Conservation (phyloP, 2,329 filamentous ascomycete genomes). For the Colletotrichum sp. region DNA sequence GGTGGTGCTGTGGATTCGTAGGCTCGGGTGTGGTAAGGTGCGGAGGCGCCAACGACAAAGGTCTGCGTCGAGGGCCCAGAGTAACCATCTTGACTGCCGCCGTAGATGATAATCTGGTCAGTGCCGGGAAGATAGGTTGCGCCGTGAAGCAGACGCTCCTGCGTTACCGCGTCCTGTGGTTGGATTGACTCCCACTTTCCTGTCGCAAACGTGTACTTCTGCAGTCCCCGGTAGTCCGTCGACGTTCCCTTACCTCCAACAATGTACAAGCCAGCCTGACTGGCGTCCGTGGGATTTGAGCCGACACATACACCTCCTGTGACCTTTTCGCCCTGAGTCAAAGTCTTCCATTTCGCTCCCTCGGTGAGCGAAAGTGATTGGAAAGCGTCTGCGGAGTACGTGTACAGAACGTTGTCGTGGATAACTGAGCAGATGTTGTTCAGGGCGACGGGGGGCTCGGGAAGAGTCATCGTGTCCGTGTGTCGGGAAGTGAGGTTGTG, state of each 20-base stretch:
- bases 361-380: conserved; percentile 72
- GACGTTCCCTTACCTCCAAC: conserved; percentile 72
- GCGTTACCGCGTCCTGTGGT: conserved; percentile 55
- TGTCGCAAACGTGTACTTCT: conserved; percentile 65
- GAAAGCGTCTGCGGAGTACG: conserved; percentile 78
- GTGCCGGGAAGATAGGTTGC: conserved; percentile 75
- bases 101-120: conserved; percentile 80
- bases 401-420: conserved; percentile 82
- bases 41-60: conserved; percentile 71
- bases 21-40: conserved; percentile 68
- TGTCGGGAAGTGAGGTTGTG: background rate
- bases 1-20: conserved; percentile 66
- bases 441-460: conserved; percentile 72
- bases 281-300: conserved; percentile 63
- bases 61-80: conserved; percentile 71
- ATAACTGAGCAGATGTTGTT: conserved; percentile 83
- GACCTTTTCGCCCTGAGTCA: conserved; percentile 72
- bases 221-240: conserved; percentile 73
- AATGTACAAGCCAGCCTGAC: conserved; percentile 73
- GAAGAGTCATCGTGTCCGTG: conserved; percentile 67
- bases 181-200: conserved; percentile 56
- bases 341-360: conserved; percentile 73
- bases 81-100: conserved; percentile 70
- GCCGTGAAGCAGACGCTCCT: conserved; percentile 77
- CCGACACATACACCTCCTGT: conserved; percentile 80